Percentiles rank a stretch among this genome's conserved stretches.
These are phyloP conservation scores for Coemansia reversa DNA, from an alignment of 192 early-diverging fungal genomes.

Conservation along the genomic window DNA sequence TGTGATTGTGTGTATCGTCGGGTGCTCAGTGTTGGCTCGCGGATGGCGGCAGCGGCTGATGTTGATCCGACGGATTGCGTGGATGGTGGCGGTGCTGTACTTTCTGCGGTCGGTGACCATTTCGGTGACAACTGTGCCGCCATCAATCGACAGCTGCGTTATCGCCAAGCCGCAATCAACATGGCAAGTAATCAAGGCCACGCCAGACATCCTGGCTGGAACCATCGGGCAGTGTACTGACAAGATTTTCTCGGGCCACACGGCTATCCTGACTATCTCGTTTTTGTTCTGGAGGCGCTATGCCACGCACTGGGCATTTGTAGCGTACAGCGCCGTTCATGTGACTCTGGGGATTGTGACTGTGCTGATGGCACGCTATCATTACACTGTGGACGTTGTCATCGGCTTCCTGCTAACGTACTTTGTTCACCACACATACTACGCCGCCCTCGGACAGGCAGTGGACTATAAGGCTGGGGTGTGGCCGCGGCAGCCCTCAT, in stretches of 20 bases:
- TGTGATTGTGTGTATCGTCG: conserved; percentile 46
- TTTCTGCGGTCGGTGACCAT: conserved; percentile 58
- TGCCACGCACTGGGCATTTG: conserved; percentile 48
- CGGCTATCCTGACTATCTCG: conserved; percentile 56
- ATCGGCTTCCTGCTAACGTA: conserved; percentile 60
- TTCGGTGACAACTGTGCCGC: conserved; percentile 60
- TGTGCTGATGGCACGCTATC: conserved; percentile 58
- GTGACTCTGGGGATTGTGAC: conserved; percentile 46
- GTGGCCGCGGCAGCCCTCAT: background rate
- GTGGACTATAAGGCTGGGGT: conserved; percentile 2
- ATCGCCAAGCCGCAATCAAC: conserved; percentile 42
- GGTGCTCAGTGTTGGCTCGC: conserved; percentile 36
- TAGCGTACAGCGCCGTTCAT: conserved; percentile 45
- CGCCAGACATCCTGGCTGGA: conserved; percentile 54
- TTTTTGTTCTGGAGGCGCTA: conserved; percentile 59
- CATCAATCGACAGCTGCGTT: conserved; percentile 43
- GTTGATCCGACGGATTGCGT: conserved; percentile 55
- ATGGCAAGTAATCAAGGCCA: conserved; percentile 49
- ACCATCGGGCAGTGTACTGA: conserved; percentile 59
- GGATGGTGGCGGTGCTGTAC: conserved; percentile 59
- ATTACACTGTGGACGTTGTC: conserved; percentile 65
- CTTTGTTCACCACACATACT: conserved; percentile 58
- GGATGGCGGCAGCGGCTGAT: conserved; percentile 58
- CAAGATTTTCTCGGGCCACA: conserved; percentile 68
- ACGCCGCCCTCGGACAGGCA: conserved; percentile 44